phyloP scores from a whole-genome alignment of 306 rosid genomes.

The Acacia melanoxylon region DNA sequence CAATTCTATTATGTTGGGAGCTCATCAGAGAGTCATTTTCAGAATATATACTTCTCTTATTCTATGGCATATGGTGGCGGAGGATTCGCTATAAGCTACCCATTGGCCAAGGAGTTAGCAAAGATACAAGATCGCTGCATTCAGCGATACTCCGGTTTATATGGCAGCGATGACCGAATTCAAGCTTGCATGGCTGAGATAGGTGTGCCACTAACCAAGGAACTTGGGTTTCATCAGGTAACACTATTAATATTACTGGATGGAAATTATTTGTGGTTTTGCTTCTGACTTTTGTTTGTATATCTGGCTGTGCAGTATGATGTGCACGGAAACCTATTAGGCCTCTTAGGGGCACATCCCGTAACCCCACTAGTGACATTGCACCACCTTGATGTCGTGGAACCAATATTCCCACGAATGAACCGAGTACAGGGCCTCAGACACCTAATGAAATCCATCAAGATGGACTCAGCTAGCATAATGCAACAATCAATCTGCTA shows the following conservation, averaged over 20 bases:
- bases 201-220: slow-evolving; percentile 89
- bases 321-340: slow-evolving; percentile 80
- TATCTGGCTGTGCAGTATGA: slow-evolving; percentile 65
- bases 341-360: slow-evolving; percentile 86
- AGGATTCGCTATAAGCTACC: slow-evolving; percentile 92
- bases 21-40: slow-evolving; percentile 87
- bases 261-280: not conserved
- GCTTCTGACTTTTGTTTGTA: not conserved
- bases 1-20: slow-evolving; percentile 82
- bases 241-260: not conserved
- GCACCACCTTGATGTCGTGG: slow-evolving; percentile 84
- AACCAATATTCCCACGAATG: slow-evolving; percentile 81
- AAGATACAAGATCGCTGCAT: slow-evolving; percentile 89
- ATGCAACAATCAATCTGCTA: slow-evolving; percentile 96
- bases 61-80: slow-evolving; percentile 94
- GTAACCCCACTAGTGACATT: slow-evolving; percentile 72
- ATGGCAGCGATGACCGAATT: slow-evolving; percentile 92
- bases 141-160: slow-evolving; percentile 75
- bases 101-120: slow-evolving; percentile 71
- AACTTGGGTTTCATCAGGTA: slow-evolving; percentile 95
- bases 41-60: slow-evolving; percentile 82
- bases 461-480: slow-evolving; percentile 68
- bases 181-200: slow-evolving; percentile 97
- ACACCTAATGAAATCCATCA: slow-evolving; percentile 58
- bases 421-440: slow-evolving; percentile 46